Evolutionary conservation across 352 stramenopile species (phyloP).

Genomic region (Phytophthora pluvialis): DNA sequence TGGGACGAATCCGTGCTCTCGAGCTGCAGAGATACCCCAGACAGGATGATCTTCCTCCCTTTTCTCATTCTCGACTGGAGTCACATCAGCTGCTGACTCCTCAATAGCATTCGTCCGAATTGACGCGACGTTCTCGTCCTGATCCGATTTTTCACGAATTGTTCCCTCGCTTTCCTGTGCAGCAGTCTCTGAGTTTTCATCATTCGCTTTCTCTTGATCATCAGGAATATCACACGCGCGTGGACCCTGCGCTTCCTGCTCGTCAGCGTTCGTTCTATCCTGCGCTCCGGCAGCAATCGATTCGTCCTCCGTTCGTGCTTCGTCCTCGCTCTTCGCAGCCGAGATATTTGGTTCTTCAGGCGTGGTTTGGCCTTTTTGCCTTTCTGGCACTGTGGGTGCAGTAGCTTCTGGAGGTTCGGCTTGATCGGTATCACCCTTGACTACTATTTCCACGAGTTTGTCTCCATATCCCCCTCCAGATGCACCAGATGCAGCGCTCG

Average conservation of each 20-base stretch:
- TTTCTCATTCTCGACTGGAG: neutral
- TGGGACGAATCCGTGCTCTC: slow-evolving; percentile 24
- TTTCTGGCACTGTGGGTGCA: too few relatives aligned
- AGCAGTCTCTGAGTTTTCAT: neutral
- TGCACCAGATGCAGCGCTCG: neutral
- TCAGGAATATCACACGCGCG: neutral
- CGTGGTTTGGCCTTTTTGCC: neutral
- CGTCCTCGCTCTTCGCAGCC: neutral
- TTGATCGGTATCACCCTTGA: neutral
- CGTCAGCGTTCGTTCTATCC: neutral
- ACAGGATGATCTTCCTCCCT: neutral
- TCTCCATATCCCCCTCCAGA: neutral
- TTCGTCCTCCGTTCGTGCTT: neutral
- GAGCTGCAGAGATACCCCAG: slow-evolving; percentile 23
- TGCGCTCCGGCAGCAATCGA: neutral
- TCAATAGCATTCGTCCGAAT: neutral
- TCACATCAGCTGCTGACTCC: neutral
- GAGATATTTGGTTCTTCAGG: neutral
- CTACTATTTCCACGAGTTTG: neutral
- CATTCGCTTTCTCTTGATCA: neutral
- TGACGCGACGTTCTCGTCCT: neutral
- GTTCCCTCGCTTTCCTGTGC: neutral
- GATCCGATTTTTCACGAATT: neutral
- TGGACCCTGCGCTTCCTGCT: neutral
- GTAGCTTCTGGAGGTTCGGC: neutral